These are phyloP conservation scores for Potentilla sterilis DNA, from an alignment of 306 rosid species.

Conservation along the genomic window DNA sequence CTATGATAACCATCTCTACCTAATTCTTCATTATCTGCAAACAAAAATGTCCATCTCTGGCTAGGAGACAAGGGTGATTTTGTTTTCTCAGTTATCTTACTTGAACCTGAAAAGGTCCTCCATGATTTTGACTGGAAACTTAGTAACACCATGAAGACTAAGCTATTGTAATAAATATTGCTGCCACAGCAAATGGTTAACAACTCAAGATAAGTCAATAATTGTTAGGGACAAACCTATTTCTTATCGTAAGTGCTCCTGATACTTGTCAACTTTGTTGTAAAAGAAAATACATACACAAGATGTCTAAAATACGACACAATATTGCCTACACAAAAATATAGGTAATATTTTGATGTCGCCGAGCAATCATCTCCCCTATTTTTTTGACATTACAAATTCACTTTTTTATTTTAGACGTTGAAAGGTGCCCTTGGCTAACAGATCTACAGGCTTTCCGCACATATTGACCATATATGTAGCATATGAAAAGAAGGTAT, in stretches of 20 bases:
- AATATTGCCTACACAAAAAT: neutral
- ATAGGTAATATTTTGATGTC: neutral
- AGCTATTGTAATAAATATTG: neutral
- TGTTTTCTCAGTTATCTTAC: neutral
- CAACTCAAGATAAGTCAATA: neutral
- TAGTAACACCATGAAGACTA: neutral
- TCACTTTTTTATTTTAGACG: neutral
- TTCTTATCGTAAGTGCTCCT: neutral
- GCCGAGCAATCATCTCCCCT: neutral
- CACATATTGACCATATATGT: neutral
- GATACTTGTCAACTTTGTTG: neutral
- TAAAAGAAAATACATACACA: neutral
- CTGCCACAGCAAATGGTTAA: neutral
- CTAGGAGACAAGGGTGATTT: neutral
- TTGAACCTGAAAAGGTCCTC: neutral
- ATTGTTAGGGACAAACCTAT: neutral
- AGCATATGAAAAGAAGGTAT: neutral
- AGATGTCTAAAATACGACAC: neutral
- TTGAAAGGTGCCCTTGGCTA: neutral
- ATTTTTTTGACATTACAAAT: neutral
- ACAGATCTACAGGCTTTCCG: neutral
- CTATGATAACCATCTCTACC: slow-evolving; percentile 13
- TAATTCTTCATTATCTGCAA: neutral
- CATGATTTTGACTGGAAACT: neutral
- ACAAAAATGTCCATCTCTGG: neutral